Base-by-base conservation (phyloP, 1,284 basidiomycete species). In the Caloboletus inedulis region DNA sequence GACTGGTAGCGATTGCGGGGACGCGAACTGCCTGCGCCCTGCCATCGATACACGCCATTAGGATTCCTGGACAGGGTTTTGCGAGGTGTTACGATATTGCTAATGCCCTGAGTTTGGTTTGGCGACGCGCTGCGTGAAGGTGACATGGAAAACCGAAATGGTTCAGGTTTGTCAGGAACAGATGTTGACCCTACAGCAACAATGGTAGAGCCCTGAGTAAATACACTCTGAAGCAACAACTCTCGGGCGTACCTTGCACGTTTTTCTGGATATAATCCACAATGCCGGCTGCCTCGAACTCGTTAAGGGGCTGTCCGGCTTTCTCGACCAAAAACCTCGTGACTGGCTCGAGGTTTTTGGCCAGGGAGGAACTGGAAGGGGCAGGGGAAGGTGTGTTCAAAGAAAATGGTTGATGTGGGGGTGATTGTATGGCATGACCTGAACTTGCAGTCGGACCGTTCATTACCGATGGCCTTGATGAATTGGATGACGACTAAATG, bases 21-120 rank as follows among this genome's bases (percentile, higher is more conserved):
- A 54, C 78, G 81, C 9, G 87, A 78, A 59, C 84, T 86, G 35
- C 86, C 85, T 36, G 73, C 82, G 30, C 87, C 87, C 58, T 82
- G 77, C 82, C 82, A 87, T 49, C 76, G 75, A 65, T 85, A 85
- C 27, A 71, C 62, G 16, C 86, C 86, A 64, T 89, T 89, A 0
- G 86, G 87, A 62, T 89, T 89, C 65, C 73, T 78, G n/a, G 75
- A 62, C 9, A 89, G 69, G 12, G 76, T 81, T 62, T 77, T 82
- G 21, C 74, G 73, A 7, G 79, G 70, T 14, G 73, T 62, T 23
- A 65, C 57, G 3, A 44, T 27, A 52, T 52, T 55, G 25, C 47
- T 47, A 34, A 40, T 47, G 18, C 56, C 60, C 10, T 66, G 56
- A n/a, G 31, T 27, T 54, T 52, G 54, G 52, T 51, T 65, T 16